phyloP scores from a whole-genome alignment of 345 rosid species.

The Ceriops zippeliana region DNA sequence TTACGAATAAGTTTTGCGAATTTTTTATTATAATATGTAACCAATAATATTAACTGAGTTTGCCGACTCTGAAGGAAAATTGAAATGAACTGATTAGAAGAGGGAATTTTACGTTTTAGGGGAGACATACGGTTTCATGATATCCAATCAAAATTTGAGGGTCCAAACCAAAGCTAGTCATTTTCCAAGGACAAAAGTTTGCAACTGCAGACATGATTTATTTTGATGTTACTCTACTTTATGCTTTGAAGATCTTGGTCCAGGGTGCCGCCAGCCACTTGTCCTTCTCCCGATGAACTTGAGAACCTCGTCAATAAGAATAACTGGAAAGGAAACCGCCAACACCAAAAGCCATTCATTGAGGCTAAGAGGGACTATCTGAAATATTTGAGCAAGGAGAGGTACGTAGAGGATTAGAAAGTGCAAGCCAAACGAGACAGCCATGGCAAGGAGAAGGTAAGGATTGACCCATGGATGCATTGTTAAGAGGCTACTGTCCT shows the following conservation, averaged over 20 bases:
- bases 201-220: neutral
- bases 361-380: slow-evolving; percentile 76
- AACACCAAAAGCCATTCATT: slow-evolving; percentile 90
- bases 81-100: neutral
- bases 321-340: slow-evolving; percentile 73
- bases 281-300: slow-evolving; percentile 77
- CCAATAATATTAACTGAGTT: too few species aligned
- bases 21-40: too few species aligned
- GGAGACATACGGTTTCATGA: neutral
- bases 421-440: slow-evolving; percentile 71
- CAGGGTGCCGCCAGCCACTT: slow-evolving; percentile 32
- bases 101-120: neutral
- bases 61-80: neutral
- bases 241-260: slow-evolving; percentile 39
- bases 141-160: slow-evolving; percentile 1
- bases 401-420: slow-evolving; percentile 84
- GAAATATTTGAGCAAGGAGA: slow-evolving; percentile 72
- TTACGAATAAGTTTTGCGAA: too few species aligned
- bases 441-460: slow-evolving; percentile 81
- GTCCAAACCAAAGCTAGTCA: neutral
- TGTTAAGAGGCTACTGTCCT: slow-evolving; percentile 72
- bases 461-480: slow-evolving; percentile 99
- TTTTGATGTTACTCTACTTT: slow-evolving; percentile 42
- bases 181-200: neutral
- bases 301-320: slow-evolving; percentile 78